phyloP scores from a whole-genome alignment of 805 yeast genomes.

The Cyberlindnera euphorbiiphila region DNA sequence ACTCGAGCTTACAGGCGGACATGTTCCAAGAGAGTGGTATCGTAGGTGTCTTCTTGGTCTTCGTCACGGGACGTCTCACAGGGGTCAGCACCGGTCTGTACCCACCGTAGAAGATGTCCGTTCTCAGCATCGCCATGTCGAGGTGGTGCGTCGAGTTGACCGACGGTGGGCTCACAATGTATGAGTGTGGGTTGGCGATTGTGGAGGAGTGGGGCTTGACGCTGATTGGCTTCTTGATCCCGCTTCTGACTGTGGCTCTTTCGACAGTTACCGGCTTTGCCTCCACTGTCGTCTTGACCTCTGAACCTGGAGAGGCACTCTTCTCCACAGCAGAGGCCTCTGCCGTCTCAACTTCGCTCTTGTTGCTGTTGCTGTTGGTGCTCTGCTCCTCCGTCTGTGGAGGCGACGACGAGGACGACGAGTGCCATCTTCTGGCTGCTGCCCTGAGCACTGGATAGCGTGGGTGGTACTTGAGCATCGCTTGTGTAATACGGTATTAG shows the following conservation, averaged over 20 bases:
- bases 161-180: constrained; percentile 15
- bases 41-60: constrained; percentile 17
- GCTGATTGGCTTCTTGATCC: constrained; percentile 13
- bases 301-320: not conserved
- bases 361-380: constrained; percentile 10
- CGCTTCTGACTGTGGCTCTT: not conserved
- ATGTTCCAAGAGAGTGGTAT: constrained; percentile 26
- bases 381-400: constrained; percentile 8
- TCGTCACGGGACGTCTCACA: constrained; percentile 21
- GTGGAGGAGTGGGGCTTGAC: constrained; percentile 8
- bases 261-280: constrained; percentile 1
- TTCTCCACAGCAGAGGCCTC: constrained; percentile 3
- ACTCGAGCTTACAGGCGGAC: constrained; percentile 24
- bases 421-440: constrained; percentile 19
- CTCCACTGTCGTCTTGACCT: not conserved
- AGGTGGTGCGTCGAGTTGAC: constrained; percentile 27
- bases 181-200: constrained; percentile 2
- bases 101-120: constrained; percentile 24
- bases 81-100: constrained; percentile 27
- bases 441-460: constrained; percentile 1
- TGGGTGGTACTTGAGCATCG: constrained; percentile 3
- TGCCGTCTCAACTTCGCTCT: too few species aligned
- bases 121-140: constrained; percentile 18
- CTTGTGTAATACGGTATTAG: too few species aligned
- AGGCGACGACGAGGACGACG: constrained; percentile 20